These are phyloP conservation scores for Clathrospora elynae DNA, from an alignment of 2,329 filamentous ascomycete species.

Conservation along the genomic window DNA sequence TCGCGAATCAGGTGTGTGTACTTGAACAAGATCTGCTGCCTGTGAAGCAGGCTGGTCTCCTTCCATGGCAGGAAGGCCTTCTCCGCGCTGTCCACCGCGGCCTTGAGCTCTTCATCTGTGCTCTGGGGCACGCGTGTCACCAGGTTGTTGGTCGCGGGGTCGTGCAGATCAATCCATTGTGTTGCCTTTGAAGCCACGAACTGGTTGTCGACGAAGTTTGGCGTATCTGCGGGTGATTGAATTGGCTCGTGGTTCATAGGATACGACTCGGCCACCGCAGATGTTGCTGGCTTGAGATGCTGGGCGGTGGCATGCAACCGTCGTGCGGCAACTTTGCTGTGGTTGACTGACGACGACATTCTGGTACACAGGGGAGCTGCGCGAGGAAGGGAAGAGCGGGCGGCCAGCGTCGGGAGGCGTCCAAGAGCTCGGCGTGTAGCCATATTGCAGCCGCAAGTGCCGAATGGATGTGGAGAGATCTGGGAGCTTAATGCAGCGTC, in stretches of 20 bases:
- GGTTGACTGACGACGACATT: conserved; percentile 47
- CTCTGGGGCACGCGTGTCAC: conserved; percentile 83
- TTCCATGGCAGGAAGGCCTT: conserved; percentile 77
- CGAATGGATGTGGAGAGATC: conserved; percentile 15
- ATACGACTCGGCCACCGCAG: conserved; percentile 62
- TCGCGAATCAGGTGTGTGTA: conserved; percentile 79
- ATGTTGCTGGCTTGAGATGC: conserved; percentile 56
- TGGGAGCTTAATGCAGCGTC: conserved; percentile 10
- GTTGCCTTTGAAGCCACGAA: conserved; percentile 71
- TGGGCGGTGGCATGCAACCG: conserved; percentile 61
- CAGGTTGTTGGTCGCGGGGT: conserved; percentile 84
- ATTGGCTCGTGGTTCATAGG: conserved; percentile 75
- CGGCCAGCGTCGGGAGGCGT: conserved; percentile 50
- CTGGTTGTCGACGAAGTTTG: conserved; percentile 81
- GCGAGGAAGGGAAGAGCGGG: conserved; percentile 45
- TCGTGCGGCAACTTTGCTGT: conserved; percentile 50
- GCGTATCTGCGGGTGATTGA: conserved; percentile 69
- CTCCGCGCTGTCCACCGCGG: conserved; percentile 74
- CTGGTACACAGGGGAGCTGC: conserved; percentile 44
- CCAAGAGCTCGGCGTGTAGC: conserved; percentile 54
- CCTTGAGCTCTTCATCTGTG: conserved; percentile 76
- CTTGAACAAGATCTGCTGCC: conserved; percentile 88
- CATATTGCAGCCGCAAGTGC: conserved; percentile 44
- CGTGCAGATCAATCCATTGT: conserved; percentile 78
- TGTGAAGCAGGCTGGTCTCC: conserved; percentile 70